phyloP scores from a whole-genome alignment of 1,139 yeast species.

The Pichia sp. region DNA sequence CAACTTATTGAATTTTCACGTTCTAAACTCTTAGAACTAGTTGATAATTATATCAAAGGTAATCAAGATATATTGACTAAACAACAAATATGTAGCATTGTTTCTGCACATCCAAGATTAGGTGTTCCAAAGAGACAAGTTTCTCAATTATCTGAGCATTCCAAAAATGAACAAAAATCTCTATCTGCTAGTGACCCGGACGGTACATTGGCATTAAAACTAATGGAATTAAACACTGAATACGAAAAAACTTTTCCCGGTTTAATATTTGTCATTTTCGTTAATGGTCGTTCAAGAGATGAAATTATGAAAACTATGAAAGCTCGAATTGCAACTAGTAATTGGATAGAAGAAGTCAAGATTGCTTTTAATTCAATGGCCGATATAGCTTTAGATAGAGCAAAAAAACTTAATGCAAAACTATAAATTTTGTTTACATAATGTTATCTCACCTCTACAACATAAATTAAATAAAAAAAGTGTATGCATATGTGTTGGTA shows the following conservation, averaged over 20 bases:
- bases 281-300: conserved; percentile 68
- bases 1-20: conserved; percentile 43
- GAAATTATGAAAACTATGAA: conserved; percentile 63
- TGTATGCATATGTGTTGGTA: not conserved
- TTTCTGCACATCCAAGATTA: conserved; percentile 87
- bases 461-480: not conserved
- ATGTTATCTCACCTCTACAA: not conserved
- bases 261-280: conserved; percentile 82
- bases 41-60: conserved; percentile 23
- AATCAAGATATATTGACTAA: not conserved
- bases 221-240: conserved; percentile 47
- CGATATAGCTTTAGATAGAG: conserved; percentile 79
- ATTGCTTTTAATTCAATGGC: conserved; percentile 84
- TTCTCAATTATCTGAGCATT: conserved; percentile 50
- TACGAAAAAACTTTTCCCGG: conserved; percentile 78
- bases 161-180: conserved; percentile 64
- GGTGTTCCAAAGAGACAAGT: conserved; percentile 46
- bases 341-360: conserved; percentile 46
- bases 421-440: conserved; percentile 12
- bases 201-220: conserved; percentile 39
- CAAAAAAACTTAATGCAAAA: conserved; percentile 40
- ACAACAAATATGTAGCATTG: conserved; percentile 35
- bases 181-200: conserved; percentile 32
- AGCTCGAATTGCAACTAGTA: conserved; percentile 47
- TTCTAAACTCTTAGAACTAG: conserved; percentile 27